These are phyloP conservation scores for Candida incommunis DNA, from an alignment of 805 yeast species.

Conservation along the genomic window DNA sequence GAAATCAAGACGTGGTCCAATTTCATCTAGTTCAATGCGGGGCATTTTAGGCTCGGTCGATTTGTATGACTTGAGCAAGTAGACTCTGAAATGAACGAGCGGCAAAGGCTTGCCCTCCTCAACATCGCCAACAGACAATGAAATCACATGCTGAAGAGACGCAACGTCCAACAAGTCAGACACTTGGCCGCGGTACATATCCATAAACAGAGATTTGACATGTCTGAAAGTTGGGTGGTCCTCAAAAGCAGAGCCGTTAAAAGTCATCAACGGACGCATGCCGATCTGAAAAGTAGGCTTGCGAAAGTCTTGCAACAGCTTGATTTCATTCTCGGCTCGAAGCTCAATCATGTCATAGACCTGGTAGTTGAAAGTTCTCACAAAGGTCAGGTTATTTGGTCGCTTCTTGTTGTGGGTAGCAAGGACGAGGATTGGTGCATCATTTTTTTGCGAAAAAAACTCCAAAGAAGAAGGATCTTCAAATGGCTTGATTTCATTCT, in stretches of 20 bases:
- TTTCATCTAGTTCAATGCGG: conserved; percentile 85
- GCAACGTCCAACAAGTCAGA: conserved; percentile 82
- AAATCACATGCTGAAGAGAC: conserved; percentile 82
- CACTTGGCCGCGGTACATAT: conserved; percentile 79
- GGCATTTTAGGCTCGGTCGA: conserved; percentile 69
- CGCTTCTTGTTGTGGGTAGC: conserved; percentile 78
- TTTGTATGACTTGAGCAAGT: conserved; percentile 64
- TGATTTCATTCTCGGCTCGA: conserved; percentile 43
- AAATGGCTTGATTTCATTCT: conserved; percentile 83
- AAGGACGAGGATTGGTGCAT: conserved; percentile 69
- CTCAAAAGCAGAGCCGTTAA: conserved; percentile 87
- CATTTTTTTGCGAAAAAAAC: conserved; percentile 91
- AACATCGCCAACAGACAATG: conserved; percentile 67
- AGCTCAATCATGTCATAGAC: conserved; percentile 91
- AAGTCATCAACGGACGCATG: conserved; percentile 83
- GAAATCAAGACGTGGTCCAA: conserved; percentile 92
- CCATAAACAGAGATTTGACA: conserved; percentile 75
- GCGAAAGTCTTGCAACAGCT: conserved; percentile 67
- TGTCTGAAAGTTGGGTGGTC: conserved; percentile 76
- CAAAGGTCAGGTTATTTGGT: conserved; percentile 78
- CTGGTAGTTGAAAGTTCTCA: conserved; percentile 80
- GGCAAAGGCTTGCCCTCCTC: conserved; percentile 63
- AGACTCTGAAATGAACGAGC: conserved; percentile 76
- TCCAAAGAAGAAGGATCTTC: conserved; percentile 79
- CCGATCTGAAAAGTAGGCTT: conserved; percentile 75